Conservation (phyloP, 73 alveolate species). For the Paramecium bursaria region DNA sequence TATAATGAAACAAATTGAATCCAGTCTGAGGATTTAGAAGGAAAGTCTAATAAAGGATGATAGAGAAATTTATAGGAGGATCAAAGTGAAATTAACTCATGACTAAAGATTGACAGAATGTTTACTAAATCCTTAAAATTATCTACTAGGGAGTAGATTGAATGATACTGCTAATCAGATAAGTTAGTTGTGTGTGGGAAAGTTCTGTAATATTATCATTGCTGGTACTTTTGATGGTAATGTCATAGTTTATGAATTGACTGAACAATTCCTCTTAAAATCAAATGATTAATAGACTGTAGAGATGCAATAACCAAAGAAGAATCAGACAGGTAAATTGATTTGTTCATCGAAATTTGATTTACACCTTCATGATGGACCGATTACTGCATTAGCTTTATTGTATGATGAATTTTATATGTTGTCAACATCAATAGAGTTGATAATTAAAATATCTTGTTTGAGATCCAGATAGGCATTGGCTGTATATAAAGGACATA, state of each 20-base stretch:
- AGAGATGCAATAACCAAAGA: too few relatives aligned
- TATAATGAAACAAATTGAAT: conserved; percentile 20
- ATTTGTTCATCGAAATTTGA: conserved; percentile 22
- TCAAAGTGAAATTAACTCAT: conserved; percentile 3
- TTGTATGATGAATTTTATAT: conserved; percentile 39
- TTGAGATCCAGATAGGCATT: conserved; percentile 40
- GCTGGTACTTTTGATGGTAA: conserved; percentile 50
- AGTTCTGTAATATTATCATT: conserved; percentile 28
- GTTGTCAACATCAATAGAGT: conserved; percentile 31
- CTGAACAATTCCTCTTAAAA: too few relatives aligned
- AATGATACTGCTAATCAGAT: neutral
- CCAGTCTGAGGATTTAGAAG: neutral
- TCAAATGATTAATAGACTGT: too few relatives aligned
- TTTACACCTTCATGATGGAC: conserved; percentile 41
- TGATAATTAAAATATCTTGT: conserved; percentile 28
- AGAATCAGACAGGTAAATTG: neutral
- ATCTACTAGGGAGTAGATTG: neutral
- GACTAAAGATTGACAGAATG: conserved; percentile 16
- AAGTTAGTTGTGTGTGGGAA: neutral
- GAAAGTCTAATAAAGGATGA: neutral
- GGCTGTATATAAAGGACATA: conserved; percentile 40
- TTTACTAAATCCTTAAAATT: neutral
- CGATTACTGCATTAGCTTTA: conserved; percentile 27
- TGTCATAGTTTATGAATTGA: conserved; percentile 7
- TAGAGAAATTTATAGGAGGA: neutral